Conservation (phyloP, 257 asterid species). For the Gentiana macrophylla region DNA sequence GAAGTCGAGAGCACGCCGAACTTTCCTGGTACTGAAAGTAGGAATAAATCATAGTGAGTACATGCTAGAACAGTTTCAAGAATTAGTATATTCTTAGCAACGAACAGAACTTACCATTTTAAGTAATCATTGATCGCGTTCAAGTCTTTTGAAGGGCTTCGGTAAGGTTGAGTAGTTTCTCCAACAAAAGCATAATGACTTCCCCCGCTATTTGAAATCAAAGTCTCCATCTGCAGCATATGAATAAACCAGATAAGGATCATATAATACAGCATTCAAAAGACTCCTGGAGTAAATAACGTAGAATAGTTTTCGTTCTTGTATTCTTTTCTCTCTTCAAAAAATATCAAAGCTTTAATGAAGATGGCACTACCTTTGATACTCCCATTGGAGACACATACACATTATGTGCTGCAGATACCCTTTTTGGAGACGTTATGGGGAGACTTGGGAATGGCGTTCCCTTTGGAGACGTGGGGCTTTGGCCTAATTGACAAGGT, state of each 20-base stretch:
- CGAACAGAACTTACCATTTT: constrained; percentile 49
- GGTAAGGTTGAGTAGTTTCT: constrained; percentile 93
- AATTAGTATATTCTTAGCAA: background rate
- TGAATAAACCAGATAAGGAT: constrained; percentile 5
- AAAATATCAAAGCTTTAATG: no score
- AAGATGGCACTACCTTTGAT: constrained; percentile 45
- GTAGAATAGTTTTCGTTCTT: no score
- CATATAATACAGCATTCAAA: no score
- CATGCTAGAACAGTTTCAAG: background rate
- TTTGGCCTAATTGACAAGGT: constrained; percentile 37
- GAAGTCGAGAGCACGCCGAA: constrained; percentile 55
- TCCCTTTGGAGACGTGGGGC: constrained; percentile 72
- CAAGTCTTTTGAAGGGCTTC: constrained; percentile 96
- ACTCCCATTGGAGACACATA: constrained; percentile 88
- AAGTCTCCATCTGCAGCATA: constrained; percentile 73
- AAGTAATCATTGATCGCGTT: constrained; percentile 74
- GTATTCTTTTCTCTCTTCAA: no score
- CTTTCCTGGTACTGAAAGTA: constrained; percentile 54
- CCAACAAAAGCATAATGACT: constrained; percentile 97
- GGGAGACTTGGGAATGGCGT: constrained; percentile 89
- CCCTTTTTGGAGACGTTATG: constrained; percentile 99
- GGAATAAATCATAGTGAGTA: background rate
- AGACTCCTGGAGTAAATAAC: no score
- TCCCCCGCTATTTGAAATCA: constrained; percentile 76
- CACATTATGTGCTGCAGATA: constrained; percentile 82